phyloP scores from a whole-genome alignment of 345 rosid genomes.

The Eucalyptus erythrocorys region DNA sequence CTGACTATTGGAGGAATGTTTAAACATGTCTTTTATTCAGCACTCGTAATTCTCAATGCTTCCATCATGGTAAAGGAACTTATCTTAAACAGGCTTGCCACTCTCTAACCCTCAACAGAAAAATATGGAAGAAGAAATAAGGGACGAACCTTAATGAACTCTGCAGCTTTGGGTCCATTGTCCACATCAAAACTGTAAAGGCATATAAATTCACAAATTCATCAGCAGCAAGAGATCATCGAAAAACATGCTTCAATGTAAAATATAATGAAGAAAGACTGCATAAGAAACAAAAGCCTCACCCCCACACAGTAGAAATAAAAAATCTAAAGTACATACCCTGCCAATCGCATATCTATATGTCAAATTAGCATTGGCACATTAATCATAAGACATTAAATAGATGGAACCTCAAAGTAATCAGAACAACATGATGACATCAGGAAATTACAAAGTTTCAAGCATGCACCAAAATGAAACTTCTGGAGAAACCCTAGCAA shows the following conservation, averaged over 20 bases:
- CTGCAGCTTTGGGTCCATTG: constrained; percentile 96
- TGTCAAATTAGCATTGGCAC: neutral
- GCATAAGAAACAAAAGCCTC: neutral
- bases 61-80: neutral
- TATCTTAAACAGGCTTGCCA: neutral
- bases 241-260: neutral
- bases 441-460: neutral
- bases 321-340: neutral
- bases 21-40: neutral
- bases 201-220: neutral
- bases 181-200: constrained; percentile 68
- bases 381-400: neutral
- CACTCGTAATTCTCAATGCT: neutral
- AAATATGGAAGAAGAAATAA: neutral
- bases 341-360: neutral
- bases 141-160: constrained; percentile 69
- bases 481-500: neutral
- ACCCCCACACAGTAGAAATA: neutral
- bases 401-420: neutral
- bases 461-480: neutral
- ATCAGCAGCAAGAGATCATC: neutral
- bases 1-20: neutral
- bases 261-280: neutral
- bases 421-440: neutral
- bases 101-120: neutral